phyloP scores from a whole-genome alignment of 371 early-diverging fungal species.

The Haplosporangium sp. region DNA sequence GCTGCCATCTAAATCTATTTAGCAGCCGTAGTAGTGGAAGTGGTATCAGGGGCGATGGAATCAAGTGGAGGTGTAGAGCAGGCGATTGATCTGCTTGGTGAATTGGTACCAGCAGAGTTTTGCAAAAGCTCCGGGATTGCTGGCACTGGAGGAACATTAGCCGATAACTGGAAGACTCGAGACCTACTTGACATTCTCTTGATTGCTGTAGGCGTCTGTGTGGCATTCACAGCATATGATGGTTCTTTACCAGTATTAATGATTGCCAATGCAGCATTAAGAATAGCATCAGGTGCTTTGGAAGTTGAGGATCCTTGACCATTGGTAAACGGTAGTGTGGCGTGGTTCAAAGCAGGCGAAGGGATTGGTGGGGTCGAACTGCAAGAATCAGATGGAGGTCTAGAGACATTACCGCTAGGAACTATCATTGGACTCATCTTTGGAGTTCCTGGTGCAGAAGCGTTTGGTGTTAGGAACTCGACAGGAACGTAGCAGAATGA shows the following conservation, averaged over 20 bases:
- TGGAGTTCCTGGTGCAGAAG: slow-evolving; percentile 18
- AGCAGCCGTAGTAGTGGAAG: too few relatives aligned
- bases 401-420: neutral
- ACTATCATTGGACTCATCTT: slow-evolving; percentile 14
- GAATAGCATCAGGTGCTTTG: slow-evolving; percentile 1
- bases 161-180: neutral
- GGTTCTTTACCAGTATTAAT: neutral
- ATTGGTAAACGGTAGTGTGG: neutral
- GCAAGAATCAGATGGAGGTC: slow-evolving; percentile 1
- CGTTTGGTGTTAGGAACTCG: slow-evolving; percentile 14
- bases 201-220: neutral
- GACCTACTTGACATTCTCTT: neutral
- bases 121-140: neutral
- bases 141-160: neutral
- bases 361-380: neutral
- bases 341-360: neutral
- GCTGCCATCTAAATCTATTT: too few relatives aligned
- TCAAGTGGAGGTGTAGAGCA: too few relatives aligned
- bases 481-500: slow-evolving; percentile 27
- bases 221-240: neutral
- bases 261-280: neutral
- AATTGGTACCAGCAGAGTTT: too few relatives aligned
- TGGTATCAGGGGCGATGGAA: too few relatives aligned
- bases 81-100: too few relatives aligned
- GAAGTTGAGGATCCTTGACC: neutral